These are phyloP conservation scores for Blastobotrys buckinghamii DNA, from an alignment of 1,139 yeast genomes.

Conservation along the genomic window DNA sequence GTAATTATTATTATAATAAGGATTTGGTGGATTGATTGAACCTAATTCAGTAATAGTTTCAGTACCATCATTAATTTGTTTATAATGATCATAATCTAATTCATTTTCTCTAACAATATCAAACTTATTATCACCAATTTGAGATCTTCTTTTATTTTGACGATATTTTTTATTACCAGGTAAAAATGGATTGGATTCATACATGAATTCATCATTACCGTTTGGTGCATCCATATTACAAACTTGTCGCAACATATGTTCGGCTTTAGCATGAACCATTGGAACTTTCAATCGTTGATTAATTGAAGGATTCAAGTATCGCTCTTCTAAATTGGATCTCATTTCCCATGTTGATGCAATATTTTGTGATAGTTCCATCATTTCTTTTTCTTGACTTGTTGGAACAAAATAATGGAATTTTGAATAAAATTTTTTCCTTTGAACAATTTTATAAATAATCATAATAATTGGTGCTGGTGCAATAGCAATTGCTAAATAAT, in stretches of 20 bases:
- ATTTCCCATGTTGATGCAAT: constrained; percentile 11
- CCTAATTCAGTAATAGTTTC: background rate
- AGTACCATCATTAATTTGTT: constrained; percentile 5
- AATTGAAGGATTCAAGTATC: constrained; percentile 33
- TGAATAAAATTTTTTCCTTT: constrained; percentile 21
- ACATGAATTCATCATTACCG: constrained; percentile 15
- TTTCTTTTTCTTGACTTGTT: constrained; percentile 21
- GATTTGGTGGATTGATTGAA: background rate
- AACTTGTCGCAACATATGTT: constrained; percentile 22
- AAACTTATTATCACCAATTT: constrained; percentile 18
- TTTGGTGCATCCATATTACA: constrained; percentile 14
- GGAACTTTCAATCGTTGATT: constrained; percentile 29
- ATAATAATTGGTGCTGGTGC: constrained; percentile 31
- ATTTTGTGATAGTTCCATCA: constrained; percentile 18
- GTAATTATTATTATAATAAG: no score
- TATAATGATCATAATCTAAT: constrained; percentile 26
- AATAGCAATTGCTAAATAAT: constrained; percentile 32
- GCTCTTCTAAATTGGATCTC: constrained; percentile 21
- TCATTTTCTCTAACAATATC: constrained; percentile 29
- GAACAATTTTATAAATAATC: constrained; percentile 29
- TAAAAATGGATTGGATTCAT: constrained; percentile 15
- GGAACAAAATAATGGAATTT: constrained; percentile 30
- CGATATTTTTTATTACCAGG: constrained; percentile 10
- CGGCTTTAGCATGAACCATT: constrained; percentile 32
- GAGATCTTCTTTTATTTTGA: constrained; percentile 11